Percentiles rank a stretch among this genome's conserved stretches.
Conservation (phyloP, 2,329 filamentous ascomycete species). For the Xylaria sp. region DNA sequence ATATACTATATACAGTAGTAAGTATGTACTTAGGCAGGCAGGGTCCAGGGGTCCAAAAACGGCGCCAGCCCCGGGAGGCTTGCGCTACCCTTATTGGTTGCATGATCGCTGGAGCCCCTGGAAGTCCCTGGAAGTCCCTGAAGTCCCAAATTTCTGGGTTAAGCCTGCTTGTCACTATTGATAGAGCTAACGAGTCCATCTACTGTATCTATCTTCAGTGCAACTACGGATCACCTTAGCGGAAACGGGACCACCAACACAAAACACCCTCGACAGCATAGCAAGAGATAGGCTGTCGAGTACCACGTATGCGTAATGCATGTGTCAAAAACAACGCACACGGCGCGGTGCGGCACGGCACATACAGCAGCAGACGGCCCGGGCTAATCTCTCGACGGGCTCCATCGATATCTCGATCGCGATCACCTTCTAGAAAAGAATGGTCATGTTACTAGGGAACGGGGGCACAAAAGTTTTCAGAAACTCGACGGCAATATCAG, state of each 20-base stretch:
- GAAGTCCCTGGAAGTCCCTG: too few relatives aligned
- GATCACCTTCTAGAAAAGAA: constrained; percentile 25
- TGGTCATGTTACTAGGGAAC: constrained; percentile 1
- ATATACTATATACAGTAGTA: too few relatives aligned
- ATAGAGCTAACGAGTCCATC: neutral
- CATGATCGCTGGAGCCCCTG: constrained; percentile 2
- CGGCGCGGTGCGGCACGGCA: neutral
- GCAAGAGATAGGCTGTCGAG: neutral
- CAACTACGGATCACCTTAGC: too few relatives aligned
- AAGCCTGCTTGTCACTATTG: neutral
- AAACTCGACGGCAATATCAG: neutral
- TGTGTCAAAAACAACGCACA: neutral
- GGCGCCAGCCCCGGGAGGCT: constrained; percentile 13
- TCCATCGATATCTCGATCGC: constrained; percentile 1
- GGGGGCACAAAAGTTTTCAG: constrained; percentile 15
- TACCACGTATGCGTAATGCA: too few relatives aligned
- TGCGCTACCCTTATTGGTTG: constrained; percentile 19
- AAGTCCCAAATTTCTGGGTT: neutral
- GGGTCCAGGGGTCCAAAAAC: constrained; percentile 25
- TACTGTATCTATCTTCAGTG: too few relatives aligned
- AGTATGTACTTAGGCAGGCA: neutral
- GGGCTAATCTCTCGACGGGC: neutral
- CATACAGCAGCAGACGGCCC: neutral
- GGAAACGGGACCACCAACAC: too few relatives aligned
- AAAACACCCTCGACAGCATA: neutral